phyloP scores from a whole-genome alignment of 108 stramenopile species.

The Aurantiochytrium sp. region DNA sequence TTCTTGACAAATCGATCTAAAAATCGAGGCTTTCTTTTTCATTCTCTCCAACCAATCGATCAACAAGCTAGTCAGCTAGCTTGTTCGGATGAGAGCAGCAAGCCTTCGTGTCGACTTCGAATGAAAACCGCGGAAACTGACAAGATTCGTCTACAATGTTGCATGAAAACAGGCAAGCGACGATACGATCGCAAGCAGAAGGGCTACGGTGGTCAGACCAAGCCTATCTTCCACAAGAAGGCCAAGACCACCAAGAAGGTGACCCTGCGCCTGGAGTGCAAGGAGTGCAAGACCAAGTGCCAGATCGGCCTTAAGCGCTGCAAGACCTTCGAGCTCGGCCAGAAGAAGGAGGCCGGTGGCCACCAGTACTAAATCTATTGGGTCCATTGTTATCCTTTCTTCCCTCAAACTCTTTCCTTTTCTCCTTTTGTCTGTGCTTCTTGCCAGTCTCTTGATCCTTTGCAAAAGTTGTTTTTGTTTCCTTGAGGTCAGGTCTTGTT shows the following conservation, averaged over 20 bases:
- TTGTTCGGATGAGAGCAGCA: neutral
- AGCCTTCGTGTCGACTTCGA: neutral
- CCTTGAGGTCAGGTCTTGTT: no score
- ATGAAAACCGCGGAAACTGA: neutral
- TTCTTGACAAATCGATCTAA: no score
- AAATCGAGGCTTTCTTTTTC: no score
- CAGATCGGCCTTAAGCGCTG: conserved; percentile 93
- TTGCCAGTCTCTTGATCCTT: neutral
- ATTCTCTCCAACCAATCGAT: no score
- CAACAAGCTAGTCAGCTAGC: neutral
- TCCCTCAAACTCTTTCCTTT: neutral
- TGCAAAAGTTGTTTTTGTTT: no score
- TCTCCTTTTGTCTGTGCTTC: neutral
- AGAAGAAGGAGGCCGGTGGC: conserved; percentile 90
- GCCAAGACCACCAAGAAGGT: conserved; percentile 99
- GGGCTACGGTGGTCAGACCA: conserved; percentile 99
- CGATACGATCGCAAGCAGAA: conserved; percentile 99
- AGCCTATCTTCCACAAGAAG: conserved; percentile 99
- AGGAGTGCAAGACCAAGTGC: conserved; percentile 99
- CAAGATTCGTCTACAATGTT: neutral
- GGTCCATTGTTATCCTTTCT: neutral
- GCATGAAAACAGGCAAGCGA: conserved; percentile 63
- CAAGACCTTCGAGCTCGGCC: conserved; percentile 99
- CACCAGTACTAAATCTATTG: conserved; percentile 78
- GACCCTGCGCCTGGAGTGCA: conserved; percentile 96